phyloP scores from a whole-genome alignment of 192 early-diverging fungal species.

The Blastocladiella britannica region DNA sequence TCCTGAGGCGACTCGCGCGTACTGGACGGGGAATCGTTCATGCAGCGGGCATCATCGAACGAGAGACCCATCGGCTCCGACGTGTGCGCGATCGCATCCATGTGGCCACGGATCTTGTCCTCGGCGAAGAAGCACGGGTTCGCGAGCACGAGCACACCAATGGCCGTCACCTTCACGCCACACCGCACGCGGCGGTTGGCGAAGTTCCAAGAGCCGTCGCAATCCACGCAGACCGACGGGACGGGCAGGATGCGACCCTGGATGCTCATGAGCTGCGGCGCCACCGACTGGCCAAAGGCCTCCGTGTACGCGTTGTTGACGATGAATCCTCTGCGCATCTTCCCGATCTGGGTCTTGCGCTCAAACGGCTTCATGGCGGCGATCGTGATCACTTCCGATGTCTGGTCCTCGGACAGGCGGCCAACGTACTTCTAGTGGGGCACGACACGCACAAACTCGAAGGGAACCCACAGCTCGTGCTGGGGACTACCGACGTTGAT shows the following conservation, averaged over 20 bases:
- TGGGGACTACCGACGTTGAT: conserved; percentile 32
- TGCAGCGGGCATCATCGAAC: conserved; percentile 14
- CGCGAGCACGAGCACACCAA: conserved; percentile 62
- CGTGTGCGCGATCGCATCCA: conserved; percentile 48
- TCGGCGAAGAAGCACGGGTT: conserved; percentile 25
- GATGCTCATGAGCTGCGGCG: conserved; percentile 38
- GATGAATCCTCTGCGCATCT: conserved; percentile 40
- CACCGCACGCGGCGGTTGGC: conserved; percentile 53
- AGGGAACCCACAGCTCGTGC: conserved; percentile 52
- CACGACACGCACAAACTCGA: conserved; percentile 74
- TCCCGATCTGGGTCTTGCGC: conserved; percentile 66
- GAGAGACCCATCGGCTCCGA: conserved; percentile 54
- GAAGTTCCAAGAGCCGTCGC: conserved; percentile 74
- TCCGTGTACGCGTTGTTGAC: conserved; percentile 49
- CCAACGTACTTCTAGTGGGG: conserved; percentile 63
- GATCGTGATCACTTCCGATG: conserved; percentile 86
- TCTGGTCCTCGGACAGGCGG: conserved; percentile 67
- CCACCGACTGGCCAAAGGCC: conserved; percentile 53
- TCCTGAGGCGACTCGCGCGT: conserved; percentile 32
- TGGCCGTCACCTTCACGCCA: conserved; percentile 53
- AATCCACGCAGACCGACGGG: conserved; percentile 14
- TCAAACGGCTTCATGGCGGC: conserved; percentile 65
- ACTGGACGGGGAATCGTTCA: conserved; percentile 19
- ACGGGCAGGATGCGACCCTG: conserved; percentile 14
- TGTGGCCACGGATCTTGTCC: conserved; percentile 39